Evolutionary conservation across 2,329 filamentous ascomycete genomes (phyloP), one percentile per base, ranked within the genome.

Genomic region (Ophiostoma tasmaniense): DNA sequence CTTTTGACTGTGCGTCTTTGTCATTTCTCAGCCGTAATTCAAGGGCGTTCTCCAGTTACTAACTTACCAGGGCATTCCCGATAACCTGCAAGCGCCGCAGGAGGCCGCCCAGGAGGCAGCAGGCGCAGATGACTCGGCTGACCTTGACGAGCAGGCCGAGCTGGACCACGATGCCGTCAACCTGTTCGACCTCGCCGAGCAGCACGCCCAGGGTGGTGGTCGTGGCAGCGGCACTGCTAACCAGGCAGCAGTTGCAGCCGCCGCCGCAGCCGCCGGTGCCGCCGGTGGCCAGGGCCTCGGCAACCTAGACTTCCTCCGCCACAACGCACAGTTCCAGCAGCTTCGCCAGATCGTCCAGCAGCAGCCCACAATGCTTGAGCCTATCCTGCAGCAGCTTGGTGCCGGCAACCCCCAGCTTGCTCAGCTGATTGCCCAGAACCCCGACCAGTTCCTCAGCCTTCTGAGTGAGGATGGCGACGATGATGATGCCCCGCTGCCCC

Each of bases 281-380:
- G 84, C 80, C 37, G 83, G 81, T 45, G 80, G 76, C 39, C 78
- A 75, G 22, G 85, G 86, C 55, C 81, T 91, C 33, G 90, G 90
- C 33, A 96, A 93, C 76, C 87, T 99, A 70, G 94, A 98, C 73
- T 98, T 97, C 78, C 83, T 99, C 69, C 90, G 95, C 76, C 92
- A 93, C 79, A 98, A 98, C 78, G 90, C 93, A 30, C 94, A 98
- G 79, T 99, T 99, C 81, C 95, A 98, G 81, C 95, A 99, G 81
- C 87, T 99, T 71, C 90, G 95, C 72, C 93, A 97, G 80, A 90
- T 99, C 28, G 94, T 99, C 62, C 95, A 99, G 81, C 93, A 97
- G 79, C 92, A 98, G 78, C 95, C 95, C 22, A 91, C 95, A 78
- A 99, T 99, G 95, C 89, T 99, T 28, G 95, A 99, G 82, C 94